Percentiles rank a stretch among this genome's conserved stretches.
These are phyloP conservation scores for Globisporangium nunn DNA, from an alignment of 352 stramenopile genomes.

Conservation along the genomic window DNA sequence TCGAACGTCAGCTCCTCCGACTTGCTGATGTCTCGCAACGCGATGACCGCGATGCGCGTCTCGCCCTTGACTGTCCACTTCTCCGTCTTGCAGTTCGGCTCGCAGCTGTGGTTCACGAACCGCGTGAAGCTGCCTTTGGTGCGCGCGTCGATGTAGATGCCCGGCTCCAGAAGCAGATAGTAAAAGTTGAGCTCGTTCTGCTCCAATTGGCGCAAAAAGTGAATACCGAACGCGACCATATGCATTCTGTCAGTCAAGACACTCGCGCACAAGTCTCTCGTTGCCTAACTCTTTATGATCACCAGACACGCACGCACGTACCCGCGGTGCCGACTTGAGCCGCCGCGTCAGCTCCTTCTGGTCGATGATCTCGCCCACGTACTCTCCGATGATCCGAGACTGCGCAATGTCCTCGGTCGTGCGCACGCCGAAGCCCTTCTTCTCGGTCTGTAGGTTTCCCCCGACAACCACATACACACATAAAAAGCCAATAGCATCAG, in stretches of 20 bases:
- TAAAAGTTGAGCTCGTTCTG: conserved; percentile 86
- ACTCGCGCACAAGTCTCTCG: too few relatives aligned
- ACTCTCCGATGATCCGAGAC: conserved; percentile 80
- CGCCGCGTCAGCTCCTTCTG: conserved; percentile 67
- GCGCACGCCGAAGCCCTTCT: conserved; percentile 85
- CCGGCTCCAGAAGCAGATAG: conserved; percentile 72
- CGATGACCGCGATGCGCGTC: conserved; percentile 92
- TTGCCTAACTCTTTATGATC: background rate
- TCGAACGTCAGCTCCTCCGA: conserved; percentile 94
- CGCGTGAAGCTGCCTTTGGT: conserved; percentile 91
- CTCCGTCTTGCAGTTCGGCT: conserved; percentile 93
- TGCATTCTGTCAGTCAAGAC: background rate
- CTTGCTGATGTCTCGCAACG: conserved; percentile 80
- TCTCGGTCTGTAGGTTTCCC: conserved; percentile 28
- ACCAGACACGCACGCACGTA: conserved; percentile 21
- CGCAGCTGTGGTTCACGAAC: conserved; percentile 96
- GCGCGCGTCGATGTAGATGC: conserved; percentile 86
- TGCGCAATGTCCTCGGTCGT: conserved; percentile 53
- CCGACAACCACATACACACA: background rate
- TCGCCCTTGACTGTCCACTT: conserved; percentile 91
- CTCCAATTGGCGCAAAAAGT: too few relatives aligned
- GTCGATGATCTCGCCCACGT: conserved; percentile 90
- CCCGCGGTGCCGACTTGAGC: conserved; percentile 49
- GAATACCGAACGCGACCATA: background rate
- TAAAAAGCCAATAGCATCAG: background rate